These are phyloP conservation scores for Cadophora luteo-olivacea DNA, from an alignment of 2,329 filamentous ascomycete species.

Conservation along the genomic window DNA sequence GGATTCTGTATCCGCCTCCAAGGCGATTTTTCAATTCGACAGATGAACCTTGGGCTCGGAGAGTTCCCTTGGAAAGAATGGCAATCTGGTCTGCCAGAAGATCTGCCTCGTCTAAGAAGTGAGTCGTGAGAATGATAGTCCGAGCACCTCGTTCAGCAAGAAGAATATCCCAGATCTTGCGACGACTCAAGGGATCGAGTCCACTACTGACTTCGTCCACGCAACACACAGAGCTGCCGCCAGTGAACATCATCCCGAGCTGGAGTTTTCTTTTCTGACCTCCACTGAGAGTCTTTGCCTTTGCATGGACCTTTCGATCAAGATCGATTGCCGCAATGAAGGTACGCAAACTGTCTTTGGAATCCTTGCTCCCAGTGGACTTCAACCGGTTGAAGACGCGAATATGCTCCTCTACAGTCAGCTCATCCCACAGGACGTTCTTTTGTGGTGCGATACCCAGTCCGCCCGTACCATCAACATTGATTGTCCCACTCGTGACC, in stretches of 20 bases:
- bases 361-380: conserved; percentile 61
- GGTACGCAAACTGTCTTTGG: conserved; percentile 62
- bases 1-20: conserved; percentile 85
- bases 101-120: conserved; percentile 94
- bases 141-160: conserved; percentile 81
- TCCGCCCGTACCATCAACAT: conserved; percentile 77
- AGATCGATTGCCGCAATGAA: conserved; percentile 78
- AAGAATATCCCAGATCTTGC: conserved; percentile 95
- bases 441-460: conserved; percentile 90
- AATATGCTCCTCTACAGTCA: conserved; percentile 87
- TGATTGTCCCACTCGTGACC: conserved; percentile 77
- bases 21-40: conserved; percentile 83
- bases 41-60: conserved; percentile 83
- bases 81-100: conserved; percentile 87
- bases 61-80: conserved; percentile 82
- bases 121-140: conserved; percentile 88
- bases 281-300: conserved; percentile 80
- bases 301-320: conserved; percentile 72
- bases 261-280: conserved; percentile 94
- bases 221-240: conserved; percentile 85
- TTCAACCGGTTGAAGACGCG: conserved; percentile 85
- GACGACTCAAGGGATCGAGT: conserved; percentile 82
- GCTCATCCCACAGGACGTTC: conserved; percentile 90
- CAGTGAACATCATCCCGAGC: conserved; percentile 93
- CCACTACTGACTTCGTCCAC: conserved; percentile 92